Conservation (phyloP, 1,139 yeast species). For the Zygosaccharomyces pseudobailii region DNA sequence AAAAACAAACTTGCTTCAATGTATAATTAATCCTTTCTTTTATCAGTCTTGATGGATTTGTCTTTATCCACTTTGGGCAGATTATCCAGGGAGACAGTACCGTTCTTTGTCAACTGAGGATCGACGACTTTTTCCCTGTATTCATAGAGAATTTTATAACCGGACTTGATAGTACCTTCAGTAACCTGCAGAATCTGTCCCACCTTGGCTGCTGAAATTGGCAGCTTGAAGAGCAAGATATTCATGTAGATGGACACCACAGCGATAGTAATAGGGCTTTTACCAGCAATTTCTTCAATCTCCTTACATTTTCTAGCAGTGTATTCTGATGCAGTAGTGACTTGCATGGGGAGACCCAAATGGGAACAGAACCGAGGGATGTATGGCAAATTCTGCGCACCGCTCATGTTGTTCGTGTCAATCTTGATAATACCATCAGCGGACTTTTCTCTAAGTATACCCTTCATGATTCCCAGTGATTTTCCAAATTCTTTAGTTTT, state of each 20-base stretch:
- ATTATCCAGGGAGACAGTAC: constrained; percentile 58
- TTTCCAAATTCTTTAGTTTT: constrained; percentile 93
- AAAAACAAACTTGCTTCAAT: background rate
- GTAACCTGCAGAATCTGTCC: constrained; percentile 96
- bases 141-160: constrained; percentile 78
- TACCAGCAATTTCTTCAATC: constrained; percentile 90
- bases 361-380: constrained; percentile 96
- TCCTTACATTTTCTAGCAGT: constrained; percentile 88
- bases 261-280: constrained; percentile 96
- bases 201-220: constrained; percentile 65
- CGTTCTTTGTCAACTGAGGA: constrained; percentile 72
- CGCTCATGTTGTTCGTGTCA: constrained; percentile 58
- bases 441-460: constrained; percentile 63
- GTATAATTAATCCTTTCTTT: background rate
- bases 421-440: constrained; percentile 37
- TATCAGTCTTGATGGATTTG: constrained; percentile 11
- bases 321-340: constrained; percentile 89
- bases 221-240: constrained; percentile 71
- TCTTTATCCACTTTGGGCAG: constrained; percentile 46
- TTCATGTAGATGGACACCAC: constrained; percentile 97
- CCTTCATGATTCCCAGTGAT: constrained; percentile 76
- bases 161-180: constrained; percentile 94
- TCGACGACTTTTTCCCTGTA: constrained; percentile 69
- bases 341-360: constrained; percentile 77
- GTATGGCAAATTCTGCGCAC: constrained; percentile 90